Conservation (phyloP, 148 eudicot species). For the Fagopyrum homotropicum region DNA sequence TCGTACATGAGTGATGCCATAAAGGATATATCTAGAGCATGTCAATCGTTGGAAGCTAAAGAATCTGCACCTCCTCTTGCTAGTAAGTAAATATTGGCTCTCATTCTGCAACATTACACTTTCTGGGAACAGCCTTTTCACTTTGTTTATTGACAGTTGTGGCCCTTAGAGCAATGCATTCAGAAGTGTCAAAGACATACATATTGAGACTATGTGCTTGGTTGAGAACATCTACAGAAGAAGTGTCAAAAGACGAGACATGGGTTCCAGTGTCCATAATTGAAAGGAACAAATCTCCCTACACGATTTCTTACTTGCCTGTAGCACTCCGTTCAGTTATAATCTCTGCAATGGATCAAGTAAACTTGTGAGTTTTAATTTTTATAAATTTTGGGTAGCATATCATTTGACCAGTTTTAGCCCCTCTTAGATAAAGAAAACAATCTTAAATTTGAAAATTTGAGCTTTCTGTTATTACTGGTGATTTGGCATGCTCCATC, state of each 20-base stretch:
- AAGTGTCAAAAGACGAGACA: conserved; percentile 68
- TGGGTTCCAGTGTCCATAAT: conserved; percentile 89
- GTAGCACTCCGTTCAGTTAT: conserved; percentile 71
- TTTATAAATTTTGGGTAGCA: background rate
- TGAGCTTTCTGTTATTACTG: background rate
- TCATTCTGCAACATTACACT: conserved; percentile 12
- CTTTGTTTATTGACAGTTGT: conserved; percentile 48
- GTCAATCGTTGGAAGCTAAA: conserved; percentile 86
- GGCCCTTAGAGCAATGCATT: conserved; percentile 68
- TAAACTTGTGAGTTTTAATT: conserved; percentile 34
- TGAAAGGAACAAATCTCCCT: conserved; percentile 89
- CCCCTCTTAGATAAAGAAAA: background rate
- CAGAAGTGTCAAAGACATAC: conserved; percentile 76
- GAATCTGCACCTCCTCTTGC: conserved; percentile 87
- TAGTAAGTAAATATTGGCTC: conserved; percentile 32
- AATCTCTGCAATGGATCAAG: conserved; percentile 77
- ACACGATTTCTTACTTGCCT: conserved; percentile 79
- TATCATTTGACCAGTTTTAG: background rate
- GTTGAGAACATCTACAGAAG: conserved; percentile 79
- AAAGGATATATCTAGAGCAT: conserved; percentile 75
- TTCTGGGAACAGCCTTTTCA: conserved; percentile 16
- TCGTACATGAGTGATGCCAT: conserved; percentile 80
- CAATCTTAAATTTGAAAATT: background rate
- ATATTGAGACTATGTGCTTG: conserved; percentile 88
- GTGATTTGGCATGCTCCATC: background rate